Evolutionary conservation across 768 basidiomycete genomes (phyloP), one percentile per base, ranked within the genome.

Genomic region (Pholiota molesta): DNA sequence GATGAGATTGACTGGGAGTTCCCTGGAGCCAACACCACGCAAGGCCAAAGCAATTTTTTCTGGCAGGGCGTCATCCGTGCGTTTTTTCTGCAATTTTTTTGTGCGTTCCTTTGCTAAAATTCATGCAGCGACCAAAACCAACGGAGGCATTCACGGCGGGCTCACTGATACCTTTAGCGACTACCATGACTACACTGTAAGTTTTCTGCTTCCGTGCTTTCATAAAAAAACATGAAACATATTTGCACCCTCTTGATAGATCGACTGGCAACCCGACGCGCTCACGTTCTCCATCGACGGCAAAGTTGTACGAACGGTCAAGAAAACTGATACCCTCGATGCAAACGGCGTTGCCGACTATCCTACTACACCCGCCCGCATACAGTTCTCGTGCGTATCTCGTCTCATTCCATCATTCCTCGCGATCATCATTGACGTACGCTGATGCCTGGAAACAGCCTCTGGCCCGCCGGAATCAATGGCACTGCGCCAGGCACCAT

Each of bases 1-100:
- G 90, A 92, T 69, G 92, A 94, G 71, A 91, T 94, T 55, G 92
- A 94, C 65, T 93, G 92, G 91, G 91, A 93, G 71, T 94, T 88
- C 68, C 89, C 91, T 58, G 90, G 91, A 6, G 77, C 77, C 51
- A 68, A 74, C 19, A 88, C 86, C 2, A 84, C 83, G 1, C 69
- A 86, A 58, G 93, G 80, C 9, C 94, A 96, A 75, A 88, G 86
- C 40, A 95, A 95, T 71, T 89, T 78, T 67, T 93, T 91, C 77
- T 93, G 90, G 90, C 85, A 90, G 70, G 88, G 88, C 29, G 57
- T 79, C 57, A 83, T 91, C 57, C 86, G 88, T 89, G 69, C 66
- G 88, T 79, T 3, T 3, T 55, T 39, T 51, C 37, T 26, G 33
- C 59, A 47, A 19, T 39, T 55, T 13, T 29, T 58, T 21, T 23